Evolutionary conservation across 352 stramenopile genomes (phyloP).

Genomic region (Phytophthora ramorum): DNA sequence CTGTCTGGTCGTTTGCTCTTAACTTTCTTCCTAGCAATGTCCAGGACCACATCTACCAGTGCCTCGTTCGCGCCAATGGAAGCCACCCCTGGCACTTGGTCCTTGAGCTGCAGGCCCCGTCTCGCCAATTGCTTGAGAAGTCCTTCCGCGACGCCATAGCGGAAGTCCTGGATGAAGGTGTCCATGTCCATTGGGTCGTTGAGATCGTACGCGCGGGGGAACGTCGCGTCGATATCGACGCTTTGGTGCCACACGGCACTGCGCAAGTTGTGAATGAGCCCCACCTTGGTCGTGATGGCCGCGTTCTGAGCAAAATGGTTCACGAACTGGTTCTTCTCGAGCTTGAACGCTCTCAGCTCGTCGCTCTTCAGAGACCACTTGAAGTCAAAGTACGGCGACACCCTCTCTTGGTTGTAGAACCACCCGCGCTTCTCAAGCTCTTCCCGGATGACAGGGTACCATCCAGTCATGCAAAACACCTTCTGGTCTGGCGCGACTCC

Average conservation of each 20-base stretch:
- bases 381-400: conserved; percentile 91
- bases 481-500: conserved; percentile 76
- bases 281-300: conserved; percentile 93
- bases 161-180: conserved; percentile 92
- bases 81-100: conserved; percentile 17
- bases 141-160: conserved; percentile 81
- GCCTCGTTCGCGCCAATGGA: conserved; percentile 53
- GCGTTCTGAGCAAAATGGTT: conserved; percentile 94
- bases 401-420: conserved; percentile 86
- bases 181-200: conserved; percentile 85
- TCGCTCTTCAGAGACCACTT: conserved; percentile 93
- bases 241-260: conserved; percentile 83
- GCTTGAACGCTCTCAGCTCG: conserved; percentile 78
- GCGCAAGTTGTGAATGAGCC: conserved; percentile 87
- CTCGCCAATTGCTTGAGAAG: conserved; percentile 79
- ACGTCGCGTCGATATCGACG: conserved; percentile 82
- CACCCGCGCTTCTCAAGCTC: conserved; percentile 90
- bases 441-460: conserved; percentile 92
- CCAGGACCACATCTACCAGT: conserved; percentile 63
- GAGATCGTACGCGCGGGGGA: conserved; percentile 92
- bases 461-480: conserved; percentile 93
- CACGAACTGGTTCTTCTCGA: conserved; percentile 88
- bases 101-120: conserved; percentile 24
- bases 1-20: conserved; percentile 45
- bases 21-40: conserved; percentile 66